Evolutionary conservation across 2,329 filamentous ascomycete species (phyloP).

Genomic region (Albophoma yamanashiensis): DNA sequence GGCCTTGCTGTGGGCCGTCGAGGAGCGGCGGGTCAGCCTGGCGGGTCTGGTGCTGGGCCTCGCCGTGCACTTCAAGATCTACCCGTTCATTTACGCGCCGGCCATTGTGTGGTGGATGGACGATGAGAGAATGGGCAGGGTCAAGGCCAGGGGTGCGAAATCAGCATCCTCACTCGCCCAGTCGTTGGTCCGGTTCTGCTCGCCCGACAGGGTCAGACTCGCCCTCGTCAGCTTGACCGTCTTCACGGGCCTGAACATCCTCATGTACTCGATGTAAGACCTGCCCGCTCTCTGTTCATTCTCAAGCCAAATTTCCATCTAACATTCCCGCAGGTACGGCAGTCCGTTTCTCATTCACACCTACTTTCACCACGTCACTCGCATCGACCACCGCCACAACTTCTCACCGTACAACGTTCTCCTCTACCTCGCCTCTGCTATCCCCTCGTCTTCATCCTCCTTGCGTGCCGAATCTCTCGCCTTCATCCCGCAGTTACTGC

Average conservation of each 20-base stretch:
- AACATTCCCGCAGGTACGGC: constrained; percentile 51
- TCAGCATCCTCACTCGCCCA: constrained; percentile 10
- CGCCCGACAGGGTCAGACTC: constrained; percentile 44
- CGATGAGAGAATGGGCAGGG: constrained; percentile 29
- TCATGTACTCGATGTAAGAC: constrained; percentile 67
- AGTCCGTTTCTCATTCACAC: constrained; percentile 77
- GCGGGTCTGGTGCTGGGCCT: constrained; percentile 71
- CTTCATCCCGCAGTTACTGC: constrained; percentile 76
- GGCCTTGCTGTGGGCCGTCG: constrained; percentile 71
- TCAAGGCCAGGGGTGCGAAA: background rate
- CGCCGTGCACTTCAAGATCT: constrained; percentile 95
- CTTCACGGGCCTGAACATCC: constrained; percentile 61
- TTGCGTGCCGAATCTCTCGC: constrained; percentile 64
- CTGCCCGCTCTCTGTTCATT: background rate
- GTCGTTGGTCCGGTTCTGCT: constrained; percentile 33
- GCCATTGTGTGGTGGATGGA: constrained; percentile 77
- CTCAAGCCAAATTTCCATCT: background rate
- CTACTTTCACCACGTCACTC: constrained; percentile 83
- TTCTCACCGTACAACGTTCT: constrained; percentile 94
- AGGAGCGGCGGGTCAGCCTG: constrained; percentile 48
- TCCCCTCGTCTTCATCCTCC: constrained; percentile 26
- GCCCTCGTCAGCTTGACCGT: constrained; percentile 56
- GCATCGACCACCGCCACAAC: constrained; percentile 95
- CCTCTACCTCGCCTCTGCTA: constrained; percentile 73
- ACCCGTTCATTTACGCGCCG: constrained; percentile 89